Conservation (phyloP, 768 basidiomycete genomes). For the Xerocomellus amylosporus region DNA sequence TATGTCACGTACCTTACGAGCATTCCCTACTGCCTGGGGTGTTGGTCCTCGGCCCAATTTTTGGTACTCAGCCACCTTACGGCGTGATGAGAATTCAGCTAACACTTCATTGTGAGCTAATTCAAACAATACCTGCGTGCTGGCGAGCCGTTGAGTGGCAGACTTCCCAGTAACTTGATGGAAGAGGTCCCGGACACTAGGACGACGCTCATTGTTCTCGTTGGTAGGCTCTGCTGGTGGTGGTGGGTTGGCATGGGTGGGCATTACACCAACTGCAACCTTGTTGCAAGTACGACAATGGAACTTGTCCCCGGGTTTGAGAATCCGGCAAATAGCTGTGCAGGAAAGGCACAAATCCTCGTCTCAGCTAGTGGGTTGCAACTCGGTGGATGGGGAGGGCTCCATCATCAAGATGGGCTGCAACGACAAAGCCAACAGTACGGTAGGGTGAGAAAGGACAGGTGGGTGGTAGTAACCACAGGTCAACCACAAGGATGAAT, state of each 20-base stretch:
- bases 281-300: not conserved
- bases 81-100: not conserved
- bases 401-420: not conserved
- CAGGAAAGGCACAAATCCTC: not conserved
- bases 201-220: not conserved
- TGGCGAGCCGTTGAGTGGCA: not conserved
- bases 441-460: too few species aligned
- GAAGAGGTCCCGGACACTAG: not conserved
- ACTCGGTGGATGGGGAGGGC: too few species aligned
- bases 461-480: too few species aligned
- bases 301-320: not conserved
- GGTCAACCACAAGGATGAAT: too few species aligned
- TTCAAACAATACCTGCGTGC: not conserved
- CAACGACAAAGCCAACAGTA: too few species aligned
- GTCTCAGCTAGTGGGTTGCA: too few species aligned
- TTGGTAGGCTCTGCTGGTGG: not conserved
- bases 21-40: not conserved
- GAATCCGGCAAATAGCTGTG: not conserved
- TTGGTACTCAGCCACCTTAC: not conserved
- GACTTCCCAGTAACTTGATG: not conserved
- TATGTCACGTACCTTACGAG: not conserved
- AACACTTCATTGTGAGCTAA: not conserved
- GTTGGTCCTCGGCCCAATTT: not conserved
- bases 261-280: too few species aligned
- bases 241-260: not conserved